Evolutionary conservation across 208 protist genomes (phyloP).

Genomic region (Leishmania turanica): DNA sequence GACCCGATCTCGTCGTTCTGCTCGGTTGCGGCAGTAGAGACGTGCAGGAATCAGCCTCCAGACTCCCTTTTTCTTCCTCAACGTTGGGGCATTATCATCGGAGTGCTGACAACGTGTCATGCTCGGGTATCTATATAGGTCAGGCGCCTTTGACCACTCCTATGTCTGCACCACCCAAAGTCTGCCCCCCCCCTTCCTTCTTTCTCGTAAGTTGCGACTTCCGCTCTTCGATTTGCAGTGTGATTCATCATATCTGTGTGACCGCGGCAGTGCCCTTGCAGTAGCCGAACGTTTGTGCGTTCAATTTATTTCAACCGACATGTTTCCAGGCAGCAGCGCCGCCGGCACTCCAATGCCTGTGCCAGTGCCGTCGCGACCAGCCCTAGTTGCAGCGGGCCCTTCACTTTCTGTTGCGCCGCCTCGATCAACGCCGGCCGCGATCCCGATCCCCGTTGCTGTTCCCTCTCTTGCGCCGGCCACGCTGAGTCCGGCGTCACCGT

Average conservation of each 20-base stretch:
- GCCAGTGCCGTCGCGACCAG: slow-evolving; percentile 5
- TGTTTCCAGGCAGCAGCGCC: background rate
- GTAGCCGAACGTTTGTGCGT: background rate
- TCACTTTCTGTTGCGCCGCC: slow-evolving; percentile 1
- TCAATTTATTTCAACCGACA: background rate
- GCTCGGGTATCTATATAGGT: background rate
- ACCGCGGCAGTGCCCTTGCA: background rate
- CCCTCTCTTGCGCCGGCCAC: background rate
- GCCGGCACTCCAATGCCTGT: slow-evolving; percentile 7
- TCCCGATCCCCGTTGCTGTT: slow-evolving; percentile 17
- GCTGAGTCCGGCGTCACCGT: background rate
- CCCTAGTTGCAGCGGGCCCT: background rate
- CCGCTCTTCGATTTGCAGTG: background rate
- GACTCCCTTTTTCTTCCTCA: background rate
- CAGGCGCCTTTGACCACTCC: background rate
- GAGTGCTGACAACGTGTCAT: background rate
- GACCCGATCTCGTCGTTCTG: background rate
- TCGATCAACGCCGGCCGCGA: background rate
- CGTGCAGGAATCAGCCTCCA: background rate
- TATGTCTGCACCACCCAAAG: background rate
- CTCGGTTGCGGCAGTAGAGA: background rate
- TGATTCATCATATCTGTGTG: background rate
- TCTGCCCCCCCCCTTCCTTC: too few relatives aligned
- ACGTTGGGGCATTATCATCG: background rate
- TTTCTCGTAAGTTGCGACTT: background rate